Evolutionary conservation across 2,329 filamentous ascomycete genomes (phyloP).

Genomic region (Alternaria metachromatica): DNA sequence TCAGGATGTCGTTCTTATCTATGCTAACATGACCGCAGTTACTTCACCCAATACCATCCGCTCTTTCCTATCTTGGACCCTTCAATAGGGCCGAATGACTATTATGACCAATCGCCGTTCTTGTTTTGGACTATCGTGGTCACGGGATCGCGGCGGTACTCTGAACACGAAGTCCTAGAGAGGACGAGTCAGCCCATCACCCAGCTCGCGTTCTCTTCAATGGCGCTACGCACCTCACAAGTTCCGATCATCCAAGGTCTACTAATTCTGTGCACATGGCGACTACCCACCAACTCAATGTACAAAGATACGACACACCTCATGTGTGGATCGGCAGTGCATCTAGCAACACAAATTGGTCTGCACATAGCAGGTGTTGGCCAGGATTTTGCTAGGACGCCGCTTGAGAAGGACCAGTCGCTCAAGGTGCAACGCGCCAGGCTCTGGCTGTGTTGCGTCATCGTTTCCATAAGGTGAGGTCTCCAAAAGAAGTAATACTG

Average conservation of each 20-base stretch:
- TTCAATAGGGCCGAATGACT: slow-evolving; percentile 40
- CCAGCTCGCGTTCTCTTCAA: slow-evolving; percentile 47
- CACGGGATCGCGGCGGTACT: slow-evolving; percentile 48
- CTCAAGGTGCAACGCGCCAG: slow-evolving; percentile 45
- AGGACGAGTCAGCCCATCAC: slow-evolving; percentile 44
- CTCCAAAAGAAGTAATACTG: neutral
- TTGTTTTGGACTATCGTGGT: slow-evolving; percentile 52
- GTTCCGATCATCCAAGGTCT: slow-evolving; percentile 51
- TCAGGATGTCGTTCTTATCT: neutral
- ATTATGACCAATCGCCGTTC: slow-evolving; percentile 44
- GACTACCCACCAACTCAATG: slow-evolving; percentile 51
- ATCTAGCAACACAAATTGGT: slow-evolving; percentile 52
- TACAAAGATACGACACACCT: slow-evolving; percentile 51
- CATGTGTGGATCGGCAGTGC: slow-evolving; percentile 50
- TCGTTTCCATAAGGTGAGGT: slow-evolving; percentile 45
- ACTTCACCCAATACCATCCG: slow-evolving; percentile 44
- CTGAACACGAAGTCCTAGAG: slow-evolving; percentile 45
- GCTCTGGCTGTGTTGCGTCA: slow-evolving; percentile 49
- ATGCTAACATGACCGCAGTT: slow-evolving; percentile 33
- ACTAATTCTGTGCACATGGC: slow-evolving; percentile 51
- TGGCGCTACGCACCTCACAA: slow-evolving; percentile 45
- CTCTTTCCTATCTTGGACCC: slow-evolving; percentile 45
- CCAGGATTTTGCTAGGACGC: slow-evolving; percentile 50
- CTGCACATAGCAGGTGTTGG: slow-evolving; percentile 49
- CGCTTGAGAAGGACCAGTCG: slow-evolving; percentile 44